These are phyloP conservation scores for Trichaptum fuscoviolaceum DNA, from an alignment of 768 basidiomycete genomes.

Conservation along the genomic window DNA sequence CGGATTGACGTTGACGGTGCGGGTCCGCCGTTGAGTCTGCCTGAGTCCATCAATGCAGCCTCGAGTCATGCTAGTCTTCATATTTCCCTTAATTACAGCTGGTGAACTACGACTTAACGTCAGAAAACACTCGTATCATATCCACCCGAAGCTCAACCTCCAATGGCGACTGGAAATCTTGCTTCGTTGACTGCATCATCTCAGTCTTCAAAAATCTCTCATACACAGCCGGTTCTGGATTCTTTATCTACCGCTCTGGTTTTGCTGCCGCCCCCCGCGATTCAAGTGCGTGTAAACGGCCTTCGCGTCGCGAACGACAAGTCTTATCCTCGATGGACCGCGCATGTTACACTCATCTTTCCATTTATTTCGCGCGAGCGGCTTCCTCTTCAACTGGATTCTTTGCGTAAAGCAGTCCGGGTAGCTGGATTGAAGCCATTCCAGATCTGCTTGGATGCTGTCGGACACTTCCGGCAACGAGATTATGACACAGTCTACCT, in stretches of 20 bases:
- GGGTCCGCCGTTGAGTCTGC: background rate
- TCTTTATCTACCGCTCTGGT: conserved; percentile 20
- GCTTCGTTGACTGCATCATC: background rate
- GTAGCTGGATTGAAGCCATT: conserved; percentile 14
- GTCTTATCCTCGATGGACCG: conserved; percentile 17
- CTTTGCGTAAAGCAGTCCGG: conserved; percentile 9
- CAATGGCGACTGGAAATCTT: background rate
- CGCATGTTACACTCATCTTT: conserved; percentile 18
- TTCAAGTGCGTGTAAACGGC: conserved; percentile 12
- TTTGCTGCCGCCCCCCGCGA: conserved; percentile 15
- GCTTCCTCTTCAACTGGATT: conserved; percentile 8
- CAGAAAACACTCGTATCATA: background rate
- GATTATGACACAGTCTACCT: conserved; percentile 19
- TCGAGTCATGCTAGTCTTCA: background rate
- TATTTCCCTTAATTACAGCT: background rate
- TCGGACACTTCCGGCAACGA: conserved; percentile 13
- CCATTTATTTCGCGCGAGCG: conserved; percentile 13
- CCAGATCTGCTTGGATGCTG: conserved; percentile 12
- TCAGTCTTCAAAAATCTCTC: background rate
- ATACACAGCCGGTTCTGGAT: background rate
- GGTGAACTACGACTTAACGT: background rate
- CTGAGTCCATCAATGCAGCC: background rate
- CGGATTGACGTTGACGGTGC: background rate
- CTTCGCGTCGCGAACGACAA: conserved; percentile 18
- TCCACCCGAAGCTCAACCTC: background rate